phyloP scores from a whole-genome alignment of 345 rosid genomes.

The Populus nigra region DNA sequence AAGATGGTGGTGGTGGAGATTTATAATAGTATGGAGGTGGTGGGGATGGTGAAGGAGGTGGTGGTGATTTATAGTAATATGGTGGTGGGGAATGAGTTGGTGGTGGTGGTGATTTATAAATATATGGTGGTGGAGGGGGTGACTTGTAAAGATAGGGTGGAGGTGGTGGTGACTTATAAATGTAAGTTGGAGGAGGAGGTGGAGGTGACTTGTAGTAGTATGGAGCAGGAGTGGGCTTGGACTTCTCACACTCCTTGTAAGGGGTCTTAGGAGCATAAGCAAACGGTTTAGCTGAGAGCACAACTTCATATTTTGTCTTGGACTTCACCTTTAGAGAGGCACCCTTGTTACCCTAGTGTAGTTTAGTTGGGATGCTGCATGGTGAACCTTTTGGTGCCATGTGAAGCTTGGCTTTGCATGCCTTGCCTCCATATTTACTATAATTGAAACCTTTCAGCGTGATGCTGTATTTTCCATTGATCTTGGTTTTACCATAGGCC shows the following conservation, averaged over 20 bases:
- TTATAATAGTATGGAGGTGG: background rate
- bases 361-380: slow-evolving; percentile 26
- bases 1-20: background rate
- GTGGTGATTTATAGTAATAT: slow-evolving; percentile 7
- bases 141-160: background rate
- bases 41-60: slow-evolving; percentile 1
- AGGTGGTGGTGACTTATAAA: slow-evolving; percentile 4
- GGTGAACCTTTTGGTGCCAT: slow-evolving; percentile 23
- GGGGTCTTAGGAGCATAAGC: slow-evolving; percentile 34
- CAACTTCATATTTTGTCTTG: slow-evolving; percentile 21
- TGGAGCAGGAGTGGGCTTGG: slow-evolving; percentile 18
- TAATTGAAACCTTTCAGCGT: slow-evolving; percentile 23
- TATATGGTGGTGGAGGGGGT: slow-evolving; percentile 11
- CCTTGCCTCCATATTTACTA: slow-evolving; percentile 23
- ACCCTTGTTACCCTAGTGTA: slow-evolving; percentile 24
- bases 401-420: slow-evolving; percentile 37
- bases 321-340: slow-evolving; percentile 23
- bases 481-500: slow-evolving; percentile 34
- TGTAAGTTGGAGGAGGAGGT: slow-evolving; percentile 1
- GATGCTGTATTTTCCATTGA: slow-evolving; percentile 31
- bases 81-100: background rate
- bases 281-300: slow-evolving; percentile 24
- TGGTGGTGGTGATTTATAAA: background rate
- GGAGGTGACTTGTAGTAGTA: slow-evolving; percentile 24
- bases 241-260: slow-evolving; percentile 25